Evolutionary conservation across 23 red algal genomes (phyloP).

Genomic region (Gracilaria domingensis): DNA sequence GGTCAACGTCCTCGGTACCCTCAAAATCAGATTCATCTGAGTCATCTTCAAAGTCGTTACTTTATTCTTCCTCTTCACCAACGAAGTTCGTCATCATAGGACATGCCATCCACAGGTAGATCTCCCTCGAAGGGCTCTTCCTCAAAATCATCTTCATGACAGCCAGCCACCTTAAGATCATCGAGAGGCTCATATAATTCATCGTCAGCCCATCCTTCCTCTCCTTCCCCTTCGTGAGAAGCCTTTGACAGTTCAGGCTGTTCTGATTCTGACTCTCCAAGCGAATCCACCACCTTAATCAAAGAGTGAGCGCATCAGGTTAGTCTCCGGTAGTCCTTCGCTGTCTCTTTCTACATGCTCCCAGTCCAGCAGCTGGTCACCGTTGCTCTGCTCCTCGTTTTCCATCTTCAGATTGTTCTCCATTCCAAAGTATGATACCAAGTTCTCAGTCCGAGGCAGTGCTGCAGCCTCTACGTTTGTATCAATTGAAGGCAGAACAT

Average conservation of each 20-base stretch:
- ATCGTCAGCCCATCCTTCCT: constrained; percentile 10
- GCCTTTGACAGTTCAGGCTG: neutral
- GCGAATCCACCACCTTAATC: no score
- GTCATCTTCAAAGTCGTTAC: no score
- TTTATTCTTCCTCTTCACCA: neutral
- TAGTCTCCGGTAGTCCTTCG: no score
- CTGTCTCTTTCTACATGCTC: no score
- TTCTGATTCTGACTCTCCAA: constrained; percentile 1
- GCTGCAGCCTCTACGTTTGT: no score
- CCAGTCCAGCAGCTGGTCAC: no score
- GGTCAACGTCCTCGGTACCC: neutral
- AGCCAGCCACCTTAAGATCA: neutral
- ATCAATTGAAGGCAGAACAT: no score
- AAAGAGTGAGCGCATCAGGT: no score
- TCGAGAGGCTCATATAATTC: constrained; percentile 36
- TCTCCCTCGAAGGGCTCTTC: neutral
- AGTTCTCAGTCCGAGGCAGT: no score
- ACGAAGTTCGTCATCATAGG: neutral
- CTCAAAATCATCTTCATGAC: neutral
- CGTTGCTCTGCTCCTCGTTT: no score
- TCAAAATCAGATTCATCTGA: neutral
- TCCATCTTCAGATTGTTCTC: no score
- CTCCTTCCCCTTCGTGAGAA: neutral
- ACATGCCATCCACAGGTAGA: constrained; percentile 9
- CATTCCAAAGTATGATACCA: no score